Evolutionary conservation across 2,329 filamentous ascomycete species (phyloP).

Genomic region (Gaeumannomyces sp.): DNA sequence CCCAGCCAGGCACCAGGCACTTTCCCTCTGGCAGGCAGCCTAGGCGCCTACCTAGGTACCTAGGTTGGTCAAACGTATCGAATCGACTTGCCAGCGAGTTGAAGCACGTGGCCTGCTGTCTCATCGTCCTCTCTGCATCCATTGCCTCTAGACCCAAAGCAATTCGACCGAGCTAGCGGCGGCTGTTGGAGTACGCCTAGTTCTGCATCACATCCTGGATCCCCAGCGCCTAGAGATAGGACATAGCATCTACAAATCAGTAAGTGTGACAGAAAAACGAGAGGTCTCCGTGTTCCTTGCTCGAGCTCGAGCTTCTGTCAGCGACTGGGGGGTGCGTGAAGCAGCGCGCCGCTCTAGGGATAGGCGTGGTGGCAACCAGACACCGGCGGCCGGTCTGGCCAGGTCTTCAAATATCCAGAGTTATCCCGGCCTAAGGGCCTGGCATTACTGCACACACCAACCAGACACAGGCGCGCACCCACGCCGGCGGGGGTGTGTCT

Average conservation of each 20-base stretch:
- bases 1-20: background rate
- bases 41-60: too few species aligned
- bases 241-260: background rate
- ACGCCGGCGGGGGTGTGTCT: background rate
- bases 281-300: too few species aligned
- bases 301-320: background rate
- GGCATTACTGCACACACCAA: background rate
- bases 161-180: background rate
- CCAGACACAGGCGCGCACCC: background rate
- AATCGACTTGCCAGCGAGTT: background rate
- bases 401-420: background rate
- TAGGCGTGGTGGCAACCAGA: background rate
- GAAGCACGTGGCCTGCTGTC: background rate
- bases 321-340: background rate
- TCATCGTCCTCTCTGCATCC: background rate
- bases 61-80: background rate
- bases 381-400: background rate
- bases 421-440: background rate
- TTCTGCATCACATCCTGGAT: background rate
- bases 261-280: background rate
- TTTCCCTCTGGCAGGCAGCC: background rate
- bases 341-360: background rate
- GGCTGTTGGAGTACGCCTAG: background rate
- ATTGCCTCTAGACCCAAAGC: background rate
- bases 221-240: background rate